These are phyloP conservation scores for Cladosporium colombiae DNA, from an alignment of 2,329 filamentous ascomycete species.

Conservation along the genomic window DNA sequence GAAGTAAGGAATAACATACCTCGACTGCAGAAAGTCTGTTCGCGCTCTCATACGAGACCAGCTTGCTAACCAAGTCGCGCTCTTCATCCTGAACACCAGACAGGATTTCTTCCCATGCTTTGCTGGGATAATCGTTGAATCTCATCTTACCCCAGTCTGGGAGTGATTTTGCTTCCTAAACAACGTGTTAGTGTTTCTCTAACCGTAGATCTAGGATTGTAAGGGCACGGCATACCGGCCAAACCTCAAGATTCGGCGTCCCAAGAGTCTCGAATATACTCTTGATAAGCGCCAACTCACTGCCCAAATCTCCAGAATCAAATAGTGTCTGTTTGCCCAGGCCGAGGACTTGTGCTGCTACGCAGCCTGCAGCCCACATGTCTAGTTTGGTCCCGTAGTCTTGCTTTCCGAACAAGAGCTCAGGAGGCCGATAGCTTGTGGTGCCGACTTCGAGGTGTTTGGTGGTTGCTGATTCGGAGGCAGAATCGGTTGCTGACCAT, in stretches of 20 bases:
- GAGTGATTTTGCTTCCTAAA: conserved; percentile 64
- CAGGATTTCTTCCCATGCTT: conserved; percentile 70
- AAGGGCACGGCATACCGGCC: conserved; percentile 64
- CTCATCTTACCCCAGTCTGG: conserved; percentile 85
- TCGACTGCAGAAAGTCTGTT: conserved; percentile 66
- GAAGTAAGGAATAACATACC: conserved; percentile 42
- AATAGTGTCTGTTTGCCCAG: conserved; percentile 66
- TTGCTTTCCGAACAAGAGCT: conserved; percentile 81
- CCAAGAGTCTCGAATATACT: conserved; percentile 92
- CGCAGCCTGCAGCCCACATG: conserved; percentile 84
- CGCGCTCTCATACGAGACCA: conserved; percentile 73
- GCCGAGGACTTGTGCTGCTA: conserved; percentile 74
- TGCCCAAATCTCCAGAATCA: conserved; percentile 85
- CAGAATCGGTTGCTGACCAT: conserved; percentile 65
- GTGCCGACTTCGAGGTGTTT: conserved; percentile 96
- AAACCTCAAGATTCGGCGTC: conserved; percentile 75
- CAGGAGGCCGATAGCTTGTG: conserved; percentile 85
- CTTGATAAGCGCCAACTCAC: conserved; percentile 84
- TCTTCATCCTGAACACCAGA: conserved; percentile 60
- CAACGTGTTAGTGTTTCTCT: neutral
- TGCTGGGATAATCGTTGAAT: conserved; percentile 72
- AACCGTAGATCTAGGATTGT: neutral
- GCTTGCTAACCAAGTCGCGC: conserved; percentile 63
- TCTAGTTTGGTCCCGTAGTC: conserved; percentile 74
- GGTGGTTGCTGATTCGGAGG: conserved; percentile 61